These are phyloP conservation scores for Gracilariopsis chorda DNA, from an alignment of 23 red algal species.

Conservation along the genomic window DNA sequence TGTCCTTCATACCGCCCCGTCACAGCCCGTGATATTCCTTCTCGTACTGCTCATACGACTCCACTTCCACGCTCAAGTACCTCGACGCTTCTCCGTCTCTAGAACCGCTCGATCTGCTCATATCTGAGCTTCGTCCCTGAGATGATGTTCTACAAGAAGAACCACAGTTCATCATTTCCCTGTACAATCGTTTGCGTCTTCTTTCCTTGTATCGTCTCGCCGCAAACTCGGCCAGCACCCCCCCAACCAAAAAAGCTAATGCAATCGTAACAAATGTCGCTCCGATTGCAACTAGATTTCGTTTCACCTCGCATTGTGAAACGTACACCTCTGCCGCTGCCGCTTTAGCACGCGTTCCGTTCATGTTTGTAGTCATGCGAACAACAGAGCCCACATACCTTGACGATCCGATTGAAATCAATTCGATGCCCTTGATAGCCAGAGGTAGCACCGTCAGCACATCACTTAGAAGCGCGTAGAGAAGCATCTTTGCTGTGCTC, in stretches of 20 bases:
- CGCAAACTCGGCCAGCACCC: neutral
- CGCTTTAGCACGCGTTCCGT: neutral
- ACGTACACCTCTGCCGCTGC: constrained; percentile 22
- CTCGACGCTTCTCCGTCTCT: no score
- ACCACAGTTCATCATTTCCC: no score
- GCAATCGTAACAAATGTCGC: neutral
- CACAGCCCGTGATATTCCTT: no score
- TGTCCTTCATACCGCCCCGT: no score
- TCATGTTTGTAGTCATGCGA: neutral
- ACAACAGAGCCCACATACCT: neutral
- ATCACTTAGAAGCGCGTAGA: constrained; percentile 34
- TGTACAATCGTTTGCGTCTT: neutral
- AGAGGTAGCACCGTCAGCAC: constrained; percentile 27
- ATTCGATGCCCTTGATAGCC: constrained; percentile 24
- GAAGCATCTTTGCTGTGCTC: neutral
- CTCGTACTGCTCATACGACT: no score
- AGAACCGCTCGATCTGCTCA: no score
- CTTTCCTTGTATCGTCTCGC: neutral
- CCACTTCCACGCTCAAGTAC: no score
- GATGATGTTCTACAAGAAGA: no score
- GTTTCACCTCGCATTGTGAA: neutral
- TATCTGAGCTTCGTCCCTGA: no score
- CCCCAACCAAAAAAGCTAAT: neutral
- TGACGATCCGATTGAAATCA: neutral
- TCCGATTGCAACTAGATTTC: neutral